Percentiles rank a stretch among this genome's conserved stretches.
Evolutionary conservation across 306 rosid species (phyloP).

Genomic region (Gastrolobium villosum): DNA sequence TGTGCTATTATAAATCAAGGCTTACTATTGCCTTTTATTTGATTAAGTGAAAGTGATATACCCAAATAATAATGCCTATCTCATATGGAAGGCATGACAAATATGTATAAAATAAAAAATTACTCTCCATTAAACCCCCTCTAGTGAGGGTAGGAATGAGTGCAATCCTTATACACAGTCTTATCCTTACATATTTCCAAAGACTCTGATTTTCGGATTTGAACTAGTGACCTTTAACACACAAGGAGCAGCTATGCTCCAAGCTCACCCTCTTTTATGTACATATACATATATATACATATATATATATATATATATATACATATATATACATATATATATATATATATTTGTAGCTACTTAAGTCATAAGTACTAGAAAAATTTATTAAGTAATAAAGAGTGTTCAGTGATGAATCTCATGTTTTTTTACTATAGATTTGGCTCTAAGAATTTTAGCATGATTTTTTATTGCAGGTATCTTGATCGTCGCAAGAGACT

Average conservation of each 20-base stretch:
- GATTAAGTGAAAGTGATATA: not conserved
- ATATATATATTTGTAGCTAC: slow-evolving; percentile 21
- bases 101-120: too few relatives aligned
- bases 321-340: too few relatives aligned
- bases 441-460: slow-evolving; percentile 24
- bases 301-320: too few relatives aligned
- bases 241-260: too few relatives aligned
- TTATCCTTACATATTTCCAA: too few relatives aligned
- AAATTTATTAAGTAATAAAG: not conserved
- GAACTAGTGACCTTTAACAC: too few relatives aligned
- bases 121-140: too few relatives aligned
- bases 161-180: too few relatives aligned
- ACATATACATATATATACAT: too few relatives aligned
- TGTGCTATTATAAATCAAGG: slow-evolving; percentile 12
- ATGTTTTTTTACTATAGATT: slow-evolving; percentile 15
- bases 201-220: too few relatives aligned
- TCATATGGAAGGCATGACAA: not conserved
- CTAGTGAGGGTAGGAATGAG: too few relatives aligned
- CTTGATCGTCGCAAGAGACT: slow-evolving; percentile 90
- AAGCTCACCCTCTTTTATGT: too few relatives aligned
- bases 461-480: slow-evolving; percentile 57
- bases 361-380: not conserved
- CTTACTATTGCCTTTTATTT: not conserved
- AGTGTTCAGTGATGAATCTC: slow-evolving; percentile 17
- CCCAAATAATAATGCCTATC: slow-evolving; percentile 7